Conservation (phyloP, 306 rosid genomes). For the Crataegus laevigata region DNA sequence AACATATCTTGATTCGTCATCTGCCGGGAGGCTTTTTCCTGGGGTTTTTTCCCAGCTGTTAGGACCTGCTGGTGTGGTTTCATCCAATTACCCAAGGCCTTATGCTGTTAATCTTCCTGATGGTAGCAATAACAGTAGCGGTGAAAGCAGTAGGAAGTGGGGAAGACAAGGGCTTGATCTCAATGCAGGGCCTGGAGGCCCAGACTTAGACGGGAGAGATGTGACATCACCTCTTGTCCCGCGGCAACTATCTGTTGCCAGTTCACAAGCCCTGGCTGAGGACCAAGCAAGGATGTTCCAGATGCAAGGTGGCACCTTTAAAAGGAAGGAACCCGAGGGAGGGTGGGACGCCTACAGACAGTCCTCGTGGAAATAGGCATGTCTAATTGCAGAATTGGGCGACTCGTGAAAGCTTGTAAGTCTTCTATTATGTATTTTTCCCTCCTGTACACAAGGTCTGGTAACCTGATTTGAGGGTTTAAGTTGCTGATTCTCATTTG, state of each 20-base stretch:
- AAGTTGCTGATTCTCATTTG: slow-evolving; percentile 1
- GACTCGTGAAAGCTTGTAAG: slow-evolving; percentile 38
- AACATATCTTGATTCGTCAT: slow-evolving; percentile 45
- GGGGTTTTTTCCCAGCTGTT: slow-evolving; percentile 45
- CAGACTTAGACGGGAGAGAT: slow-evolving; percentile 59
- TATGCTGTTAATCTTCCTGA: slow-evolving; percentile 45
- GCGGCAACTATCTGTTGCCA: slow-evolving; percentile 53
- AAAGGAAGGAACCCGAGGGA: slow-evolving; percentile 75
- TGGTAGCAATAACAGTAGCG: slow-evolving; percentile 38
- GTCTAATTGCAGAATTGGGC: slow-evolving; percentile 9
- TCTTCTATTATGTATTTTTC: slow-evolving; percentile 34
- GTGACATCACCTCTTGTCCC: slow-evolving; percentile 27
- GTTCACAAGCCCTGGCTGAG: slow-evolving; percentile 46
- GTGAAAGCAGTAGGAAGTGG: slow-evolving; percentile 51
- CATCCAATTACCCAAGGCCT: slow-evolving; percentile 55
- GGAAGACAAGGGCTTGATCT: slow-evolving; percentile 66
- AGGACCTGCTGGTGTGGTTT: slow-evolving; percentile 47
- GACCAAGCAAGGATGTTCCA: slow-evolving; percentile 54
- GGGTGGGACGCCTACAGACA: slow-evolving; percentile 65
- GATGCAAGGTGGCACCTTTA: slow-evolving; percentile 37
- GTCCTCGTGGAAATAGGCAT: slow-evolving; percentile 45
- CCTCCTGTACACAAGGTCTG: slow-evolving; percentile 23
- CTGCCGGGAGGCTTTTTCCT: slow-evolving; percentile 59
- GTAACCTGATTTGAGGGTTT: background rate
- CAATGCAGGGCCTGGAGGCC: slow-evolving; percentile 67